phyloP scores from a whole-genome alignment of 192 early-diverging fungal species.

The Anaeromyces robustus region DNA sequence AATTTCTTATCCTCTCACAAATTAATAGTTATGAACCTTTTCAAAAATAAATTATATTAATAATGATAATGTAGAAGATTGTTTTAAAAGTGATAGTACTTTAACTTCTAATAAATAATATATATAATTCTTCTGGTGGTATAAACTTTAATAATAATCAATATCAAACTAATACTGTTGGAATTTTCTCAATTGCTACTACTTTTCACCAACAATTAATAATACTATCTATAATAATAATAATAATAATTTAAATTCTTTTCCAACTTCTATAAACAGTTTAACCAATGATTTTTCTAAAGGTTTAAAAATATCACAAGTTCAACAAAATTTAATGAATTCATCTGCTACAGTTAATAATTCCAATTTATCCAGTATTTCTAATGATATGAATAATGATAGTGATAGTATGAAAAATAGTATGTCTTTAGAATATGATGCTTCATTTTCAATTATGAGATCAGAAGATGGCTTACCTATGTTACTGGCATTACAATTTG shows the following conservation, averaged over 20 bases:
- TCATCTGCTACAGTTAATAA: neutral
- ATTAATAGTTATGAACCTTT: neutral
- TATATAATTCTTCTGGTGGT: neutral
- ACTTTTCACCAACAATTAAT: too few relatives aligned
- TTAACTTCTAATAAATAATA: neutral
- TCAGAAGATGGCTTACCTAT: neutral
- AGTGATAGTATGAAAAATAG: neutral
- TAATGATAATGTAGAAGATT: neutral
- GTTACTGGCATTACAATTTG: neutral
- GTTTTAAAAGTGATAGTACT: neutral
- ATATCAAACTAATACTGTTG: neutral
- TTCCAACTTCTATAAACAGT: neutral
- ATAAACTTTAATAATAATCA: too few relatives aligned
- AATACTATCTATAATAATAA: too few relatives aligned
- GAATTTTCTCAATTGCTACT: neutral
- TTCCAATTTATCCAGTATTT: neutral
- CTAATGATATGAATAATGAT: neutral
- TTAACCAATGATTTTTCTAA: neutral
- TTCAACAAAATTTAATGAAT: neutral
- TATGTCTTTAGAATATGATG: neutral
- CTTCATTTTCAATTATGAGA: neutral
- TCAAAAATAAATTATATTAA: neutral
- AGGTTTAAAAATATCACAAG: neutral
- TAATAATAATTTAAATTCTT: neutral
- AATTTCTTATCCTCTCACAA: neutral